Evolutionary conservation across 139 green algal species (phyloP).

Genomic region (Chlorella sp.): DNA sequence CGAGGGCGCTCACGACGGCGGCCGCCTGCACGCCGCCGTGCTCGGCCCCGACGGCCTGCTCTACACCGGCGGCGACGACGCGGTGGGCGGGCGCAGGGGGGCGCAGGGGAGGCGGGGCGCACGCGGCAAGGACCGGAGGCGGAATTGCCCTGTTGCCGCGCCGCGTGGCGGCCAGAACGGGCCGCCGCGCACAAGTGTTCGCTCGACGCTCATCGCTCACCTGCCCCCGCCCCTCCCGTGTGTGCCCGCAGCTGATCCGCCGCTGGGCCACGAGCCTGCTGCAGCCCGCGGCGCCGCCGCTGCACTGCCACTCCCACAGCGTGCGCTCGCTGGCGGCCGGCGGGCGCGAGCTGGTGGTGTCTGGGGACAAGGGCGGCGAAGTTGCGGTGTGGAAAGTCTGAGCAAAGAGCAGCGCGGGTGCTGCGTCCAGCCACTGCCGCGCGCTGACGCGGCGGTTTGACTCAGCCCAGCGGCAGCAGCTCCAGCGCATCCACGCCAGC

Average conservation of each 20-base stretch:
- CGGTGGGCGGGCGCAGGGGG: conserved; percentile 40
- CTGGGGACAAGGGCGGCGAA: conserved; percentile 63
- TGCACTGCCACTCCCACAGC: conserved; percentile 56
- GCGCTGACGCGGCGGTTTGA: too few species aligned
- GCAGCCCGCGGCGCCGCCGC: conserved; percentile 31
- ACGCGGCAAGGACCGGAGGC: too few species aligned
- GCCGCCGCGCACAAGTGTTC: too few species aligned
- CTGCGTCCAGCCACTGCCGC: too few species aligned
- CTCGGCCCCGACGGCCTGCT: conserved; percentile 55
- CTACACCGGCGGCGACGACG: conserved; percentile 78
- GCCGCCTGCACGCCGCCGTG: conserved; percentile 56
- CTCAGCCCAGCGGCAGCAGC: too few species aligned
- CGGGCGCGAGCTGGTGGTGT: conserved; percentile 51
- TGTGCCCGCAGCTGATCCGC: conserved; percentile 27
- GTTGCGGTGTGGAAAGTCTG: conserved; percentile 62
- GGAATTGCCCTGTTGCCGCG: too few species aligned
- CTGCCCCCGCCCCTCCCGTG: not conserved
- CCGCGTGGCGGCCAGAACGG: too few species aligned
- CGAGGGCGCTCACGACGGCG: conserved; percentile 54
- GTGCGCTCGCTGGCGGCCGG: conserved; percentile 63
- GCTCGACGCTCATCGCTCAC: too few species aligned
- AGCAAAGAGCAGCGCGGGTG: too few species aligned
- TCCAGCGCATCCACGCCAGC: too few species aligned
- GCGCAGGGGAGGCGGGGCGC: too few species aligned
- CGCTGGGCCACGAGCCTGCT: conserved; percentile 46